phyloP scores from a whole-genome alignment of 257 asterid species.

The Solanum clarkiae region DNA sequence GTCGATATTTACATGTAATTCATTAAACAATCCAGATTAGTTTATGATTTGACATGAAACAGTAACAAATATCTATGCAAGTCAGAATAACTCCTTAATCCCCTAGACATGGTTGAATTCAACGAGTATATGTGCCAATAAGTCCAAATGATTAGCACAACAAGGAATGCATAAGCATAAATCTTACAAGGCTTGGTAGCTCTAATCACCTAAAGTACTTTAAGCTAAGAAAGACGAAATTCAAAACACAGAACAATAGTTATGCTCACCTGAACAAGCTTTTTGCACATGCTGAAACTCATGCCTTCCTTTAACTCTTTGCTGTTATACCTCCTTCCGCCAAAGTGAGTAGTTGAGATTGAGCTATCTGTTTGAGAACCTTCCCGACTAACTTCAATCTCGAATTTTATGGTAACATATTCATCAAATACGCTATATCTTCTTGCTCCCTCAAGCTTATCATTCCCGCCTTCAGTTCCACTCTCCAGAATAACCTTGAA shows the following conservation, averaged over 20 bases:
- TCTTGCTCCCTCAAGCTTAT: constrained; percentile 17
- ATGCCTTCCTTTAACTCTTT: constrained; percentile 27
- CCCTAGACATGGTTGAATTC: background rate
- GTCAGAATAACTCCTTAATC: background rate
- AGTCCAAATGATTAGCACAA: background rate
- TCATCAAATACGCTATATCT: constrained; percentile 14
- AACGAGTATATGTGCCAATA: background rate
- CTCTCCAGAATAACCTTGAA: constrained; percentile 21
- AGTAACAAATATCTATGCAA: background rate
- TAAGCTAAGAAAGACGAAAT: background rate
- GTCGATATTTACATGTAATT: background rate
- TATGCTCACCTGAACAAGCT: constrained; percentile 23
- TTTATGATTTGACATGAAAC: background rate
- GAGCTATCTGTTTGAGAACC: constrained; percentile 15
- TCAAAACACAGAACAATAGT: background rate
- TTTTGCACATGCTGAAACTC: constrained; percentile 36
- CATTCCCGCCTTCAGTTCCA: constrained; percentile 9
- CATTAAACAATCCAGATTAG: background rate
- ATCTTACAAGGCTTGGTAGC: background rate
- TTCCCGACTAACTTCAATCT: constrained; percentile 16
- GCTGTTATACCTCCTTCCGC: constrained; percentile 15
- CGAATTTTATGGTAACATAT: constrained; percentile 17
- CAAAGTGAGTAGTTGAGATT: constrained; percentile 5
- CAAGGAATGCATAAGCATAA: background rate
- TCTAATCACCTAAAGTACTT: background rate